Base-by-base conservation (phyloP, 352 stramenopile species). In the Globisporangium sylvaticum region DNA sequence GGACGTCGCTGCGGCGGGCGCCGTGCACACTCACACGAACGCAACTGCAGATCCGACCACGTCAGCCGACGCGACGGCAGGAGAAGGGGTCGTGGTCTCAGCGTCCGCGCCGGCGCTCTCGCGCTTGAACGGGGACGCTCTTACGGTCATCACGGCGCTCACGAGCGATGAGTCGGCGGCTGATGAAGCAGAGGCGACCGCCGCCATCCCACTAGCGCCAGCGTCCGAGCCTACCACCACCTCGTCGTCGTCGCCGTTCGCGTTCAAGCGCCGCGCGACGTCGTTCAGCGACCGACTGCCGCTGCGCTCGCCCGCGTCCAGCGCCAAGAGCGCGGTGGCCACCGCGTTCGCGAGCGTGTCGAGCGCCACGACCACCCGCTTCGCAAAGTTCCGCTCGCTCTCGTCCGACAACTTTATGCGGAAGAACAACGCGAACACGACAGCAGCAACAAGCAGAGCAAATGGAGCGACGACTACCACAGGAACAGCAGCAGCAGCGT, bases 261-360 rank as follows among this genome's bases (percentile, higher is more conserved):
- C 66, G 9, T 67, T 50, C 68, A 91, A 91, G 64, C 81, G 81
- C 58, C 81, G 81, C 59, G 75, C 81, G 2, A 73, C 77, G 22
- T 90, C 81, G 7, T 63, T 88, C 14, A 75, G 71, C n/a, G 81
- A 90, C 68, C 66, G 76, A 10, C 70, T 84, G 14, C 74, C 79
- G 42, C 68, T 66, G 54, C 64, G 67, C 39, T 59, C 67, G 37
- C 56, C 58, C 14, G 52, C 50, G 18, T 74, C 75, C 1, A 63
- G 66, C 10, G 71, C 73, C 12, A 62, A 65, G 14, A 73, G 55
- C 44, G 76, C 78, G 1, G 64, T 90, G 5, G 74, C 70, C 10
- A 81, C 46, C 46, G 81, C 80, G 8, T 74, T 90, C 52, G 74
- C 79, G 25, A 80, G 70, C 15, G 71, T 88, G 12, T 81, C 75